Conservation (phyloP, 495 filamentous ascomycete species). For the Penicillium canariense region DNA sequence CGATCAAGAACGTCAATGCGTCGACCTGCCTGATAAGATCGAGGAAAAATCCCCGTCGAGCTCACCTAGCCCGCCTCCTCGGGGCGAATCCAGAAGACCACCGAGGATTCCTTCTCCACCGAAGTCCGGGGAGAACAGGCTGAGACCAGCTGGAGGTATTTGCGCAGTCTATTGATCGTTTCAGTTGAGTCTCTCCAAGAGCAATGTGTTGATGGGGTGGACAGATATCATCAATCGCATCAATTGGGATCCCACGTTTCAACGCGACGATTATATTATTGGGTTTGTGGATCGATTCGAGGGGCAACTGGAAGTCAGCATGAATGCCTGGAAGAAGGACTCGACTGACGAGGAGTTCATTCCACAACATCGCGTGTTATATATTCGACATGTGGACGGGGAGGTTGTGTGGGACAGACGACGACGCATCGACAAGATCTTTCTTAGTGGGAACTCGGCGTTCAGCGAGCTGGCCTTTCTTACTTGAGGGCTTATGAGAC, state of each 20-base stretch:
- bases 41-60: background rate
- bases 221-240: slow-evolving; percentile 69
- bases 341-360: slow-evolving; percentile 83
- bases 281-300: slow-evolving; percentile 75
- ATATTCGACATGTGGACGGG: slow-evolving; percentile 57
- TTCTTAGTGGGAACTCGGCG: slow-evolving; percentile 54
- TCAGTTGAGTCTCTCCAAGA: background rate
- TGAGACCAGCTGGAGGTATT: slow-evolving; percentile 22
- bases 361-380: slow-evolving; percentile 74
- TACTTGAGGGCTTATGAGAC: background rate
- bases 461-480: slow-evolving; percentile 37
- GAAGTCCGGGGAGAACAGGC: slow-evolving; percentile 15
- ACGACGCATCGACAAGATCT: slow-evolving; percentile 55
- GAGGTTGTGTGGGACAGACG: slow-evolving; percentile 56
- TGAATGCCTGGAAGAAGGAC: slow-evolving; percentile 70
- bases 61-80: background rate
- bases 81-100: background rate
- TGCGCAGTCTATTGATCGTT: background rate
- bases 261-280: slow-evolving; percentile 62
- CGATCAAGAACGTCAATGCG: too few relatives aligned
- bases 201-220: background rate
- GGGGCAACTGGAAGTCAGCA: slow-evolving; percentile 59
- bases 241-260: slow-evolving; percentile 64
- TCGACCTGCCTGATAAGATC: too few relatives aligned
- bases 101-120: slow-evolving; percentile 3